Evolutionary conservation across 1,284 basidiomycete species (phyloP).

Genomic region (Austroboletus olivaceoglutinosus): DNA sequence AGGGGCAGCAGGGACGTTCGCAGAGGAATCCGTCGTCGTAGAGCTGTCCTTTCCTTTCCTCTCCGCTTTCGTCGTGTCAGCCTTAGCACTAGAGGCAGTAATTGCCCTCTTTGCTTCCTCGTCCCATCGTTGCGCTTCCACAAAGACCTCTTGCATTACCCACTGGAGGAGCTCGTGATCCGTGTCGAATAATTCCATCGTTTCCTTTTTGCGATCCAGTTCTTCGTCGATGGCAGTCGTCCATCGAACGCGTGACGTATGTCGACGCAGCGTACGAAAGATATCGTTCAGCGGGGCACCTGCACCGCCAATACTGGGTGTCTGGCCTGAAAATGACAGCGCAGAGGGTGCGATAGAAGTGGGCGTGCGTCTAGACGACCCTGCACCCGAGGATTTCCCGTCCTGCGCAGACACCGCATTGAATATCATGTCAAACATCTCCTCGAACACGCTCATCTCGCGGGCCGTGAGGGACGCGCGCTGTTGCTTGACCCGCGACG

Average conservation of each 20-base stretch:
- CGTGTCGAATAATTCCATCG: constrained; percentile 66
- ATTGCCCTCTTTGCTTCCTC: constrained; percentile 42
- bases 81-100: not conserved
- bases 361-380: not conserved
- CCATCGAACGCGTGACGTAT: constrained; percentile 49
- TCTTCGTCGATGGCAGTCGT: constrained; percentile 52
- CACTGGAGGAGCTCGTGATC: constrained; percentile 76
- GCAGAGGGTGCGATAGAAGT: constrained; percentile 1
- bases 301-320: constrained; percentile 15
- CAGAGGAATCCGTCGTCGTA: not conserved
- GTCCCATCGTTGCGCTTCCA: constrained; percentile 49
- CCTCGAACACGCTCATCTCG: constrained; percentile 63
- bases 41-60: not conserved
- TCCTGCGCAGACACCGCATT: constrained; percentile 44
- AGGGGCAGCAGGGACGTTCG: not conserved
- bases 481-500: constrained; percentile 27
- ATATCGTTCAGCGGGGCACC: constrained; percentile 28
- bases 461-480: constrained; percentile 64
- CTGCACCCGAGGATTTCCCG: constrained; percentile 10
- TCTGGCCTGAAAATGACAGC: constrained; percentile 2
- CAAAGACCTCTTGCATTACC: constrained; percentile 72
- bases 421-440: constrained; percentile 73
- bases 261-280: constrained; percentile 44
- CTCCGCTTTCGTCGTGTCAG: not conserved
- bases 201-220: constrained; percentile 75